Conservation (phyloP, 192 early-diverging fungal species). For the Podila minutissima region DNA sequence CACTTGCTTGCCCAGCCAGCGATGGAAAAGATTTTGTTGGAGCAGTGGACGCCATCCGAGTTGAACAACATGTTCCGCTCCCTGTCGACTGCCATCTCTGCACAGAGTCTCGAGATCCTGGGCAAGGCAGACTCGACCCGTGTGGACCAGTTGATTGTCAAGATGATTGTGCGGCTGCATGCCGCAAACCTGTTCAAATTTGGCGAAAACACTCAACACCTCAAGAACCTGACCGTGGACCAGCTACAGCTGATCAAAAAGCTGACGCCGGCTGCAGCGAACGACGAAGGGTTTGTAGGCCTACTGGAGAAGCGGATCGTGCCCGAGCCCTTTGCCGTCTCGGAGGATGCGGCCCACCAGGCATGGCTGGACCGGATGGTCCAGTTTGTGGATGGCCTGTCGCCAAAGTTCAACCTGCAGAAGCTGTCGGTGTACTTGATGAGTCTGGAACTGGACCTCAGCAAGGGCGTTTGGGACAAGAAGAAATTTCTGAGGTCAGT, state of each 20-base stretch:
- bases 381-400: constrained; percentile 27
- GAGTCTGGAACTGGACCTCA: constrained; percentile 24
- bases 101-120: constrained; percentile 40
- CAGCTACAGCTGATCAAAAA: constrained; percentile 28
- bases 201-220: background rate
- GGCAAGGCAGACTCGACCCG: constrained; percentile 18
- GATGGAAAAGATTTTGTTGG: constrained; percentile 19
- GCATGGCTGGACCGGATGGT: constrained; percentile 31
- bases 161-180: constrained; percentile 15
- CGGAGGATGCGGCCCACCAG: constrained; percentile 14
- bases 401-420: constrained; percentile 38
- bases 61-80: background rate
- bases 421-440: constrained; percentile 40
- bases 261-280: background rate
- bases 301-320: constrained; percentile 25
- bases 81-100: constrained; percentile 10
- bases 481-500: constrained; percentile 34
- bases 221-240: constrained; percentile 6
- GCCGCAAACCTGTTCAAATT: constrained; percentile 8
- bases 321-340: constrained; percentile 10
- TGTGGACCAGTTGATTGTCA: constrained; percentile 24
- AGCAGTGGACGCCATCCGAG: constrained; percentile 3
- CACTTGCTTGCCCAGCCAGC: constrained; percentile 21
- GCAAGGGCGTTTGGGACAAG: constrained; percentile 22
- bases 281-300: constrained; percentile 33